A percentile compares a stretch with the other conserved stretches of the same genome.
Evolutionary conservation across 495 filamentous ascomycete species (phyloP).

Genomic region (Astrothelium subdiscretum): DNA sequence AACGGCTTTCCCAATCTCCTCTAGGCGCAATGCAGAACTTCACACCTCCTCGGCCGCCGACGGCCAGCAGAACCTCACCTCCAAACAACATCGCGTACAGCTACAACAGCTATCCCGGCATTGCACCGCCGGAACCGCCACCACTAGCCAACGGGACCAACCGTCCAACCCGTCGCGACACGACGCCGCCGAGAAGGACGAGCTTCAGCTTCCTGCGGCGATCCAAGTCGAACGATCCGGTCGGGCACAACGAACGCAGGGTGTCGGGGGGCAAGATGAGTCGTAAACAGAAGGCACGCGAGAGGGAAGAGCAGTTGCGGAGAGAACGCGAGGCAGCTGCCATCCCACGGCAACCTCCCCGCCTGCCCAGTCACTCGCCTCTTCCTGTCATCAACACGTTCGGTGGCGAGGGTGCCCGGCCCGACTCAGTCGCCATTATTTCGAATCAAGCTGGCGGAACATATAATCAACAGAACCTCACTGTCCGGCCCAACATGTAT

Average conservation of each 20-base stretch:
- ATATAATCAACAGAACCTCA: slow-evolving; percentile 21
- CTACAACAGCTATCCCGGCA: not conserved
- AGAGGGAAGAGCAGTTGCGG: slow-evolving; percentile 55
- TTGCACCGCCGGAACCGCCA: not conserved
- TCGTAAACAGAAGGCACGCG: slow-evolving; percentile 52
- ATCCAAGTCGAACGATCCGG: slow-evolving; percentile 19
- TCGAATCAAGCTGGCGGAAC: slow-evolving; percentile 37
- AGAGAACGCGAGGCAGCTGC: slow-evolving; percentile 49
- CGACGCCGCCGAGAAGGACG: slow-evolving; percentile 11
- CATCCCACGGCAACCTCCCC: slow-evolving; percentile 60
- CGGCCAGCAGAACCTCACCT: not conserved
- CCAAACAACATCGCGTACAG: not conserved
- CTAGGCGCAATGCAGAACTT: not conserved
- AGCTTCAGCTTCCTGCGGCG: slow-evolving; percentile 26
- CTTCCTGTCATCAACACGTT: slow-evolving; percentile 56
- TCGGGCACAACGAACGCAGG: slow-evolving; percentile 12
- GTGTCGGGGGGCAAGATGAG: slow-evolving; percentile 48
- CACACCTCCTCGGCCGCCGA: not conserved
- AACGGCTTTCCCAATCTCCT: too few species aligned
- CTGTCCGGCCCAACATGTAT: slow-evolving; percentile 14
- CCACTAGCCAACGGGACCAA: not conserved
- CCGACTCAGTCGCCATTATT: slow-evolving; percentile 53
- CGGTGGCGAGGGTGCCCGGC: slow-evolving; percentile 54
- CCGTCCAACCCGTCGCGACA: not conserved
- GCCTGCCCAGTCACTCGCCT: slow-evolving; percentile 66